These are phyloP conservation scores for Trypanosoma platydactyli DNA, from an alignment of 208 protist genomes.

Conservation along the genomic window DNA sequence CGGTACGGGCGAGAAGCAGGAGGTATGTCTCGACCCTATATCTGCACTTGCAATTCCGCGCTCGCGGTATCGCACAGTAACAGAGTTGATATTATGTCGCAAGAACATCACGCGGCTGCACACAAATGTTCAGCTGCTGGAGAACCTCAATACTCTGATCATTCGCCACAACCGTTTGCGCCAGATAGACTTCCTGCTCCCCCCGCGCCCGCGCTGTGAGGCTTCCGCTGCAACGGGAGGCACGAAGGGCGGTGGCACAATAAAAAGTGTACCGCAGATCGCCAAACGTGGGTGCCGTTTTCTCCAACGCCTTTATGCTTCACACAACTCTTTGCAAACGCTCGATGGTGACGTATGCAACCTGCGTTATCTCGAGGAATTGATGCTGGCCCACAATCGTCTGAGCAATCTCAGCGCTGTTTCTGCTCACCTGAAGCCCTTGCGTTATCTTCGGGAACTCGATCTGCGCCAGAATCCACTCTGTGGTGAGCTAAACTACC, in stretches of 20 bases:
- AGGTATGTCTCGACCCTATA: conserved; percentile 60
- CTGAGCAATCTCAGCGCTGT: conserved; percentile 47
- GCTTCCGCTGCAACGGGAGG: background rate
- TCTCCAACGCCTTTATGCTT: conserved; percentile 39
- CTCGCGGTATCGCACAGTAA: conserved; percentile 35
- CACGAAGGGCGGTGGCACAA: background rate
- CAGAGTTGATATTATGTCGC: conserved; percentile 46
- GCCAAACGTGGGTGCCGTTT: conserved; percentile 43
- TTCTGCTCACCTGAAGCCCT: conserved; percentile 35
- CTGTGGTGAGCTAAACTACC: conserved; percentile 60
- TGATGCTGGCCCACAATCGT: conserved; percentile 65
- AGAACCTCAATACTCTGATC: conserved; percentile 62
- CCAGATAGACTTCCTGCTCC: conserved; percentile 49
- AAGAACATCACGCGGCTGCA: conserved; percentile 62
- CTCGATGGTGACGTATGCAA: conserved; percentile 20
- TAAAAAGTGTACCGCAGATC: background rate
- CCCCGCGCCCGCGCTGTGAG: background rate
- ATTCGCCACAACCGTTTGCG: conserved; percentile 60
- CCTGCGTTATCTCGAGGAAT: conserved; percentile 45
- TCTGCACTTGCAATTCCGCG: conserved; percentile 39
- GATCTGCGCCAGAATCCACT: conserved; percentile 75
- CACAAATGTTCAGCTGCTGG: conserved; percentile 55
- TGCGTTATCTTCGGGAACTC: conserved; percentile 54
- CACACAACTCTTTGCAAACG: conserved; percentile 29
- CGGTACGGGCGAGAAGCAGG: conserved; percentile 35